Percentiles rank a stretch among this genome's conserved stretches.
phyloP scores from a whole-genome alignment of 441 rosid genomes.

The Erodium texanum region DNA sequence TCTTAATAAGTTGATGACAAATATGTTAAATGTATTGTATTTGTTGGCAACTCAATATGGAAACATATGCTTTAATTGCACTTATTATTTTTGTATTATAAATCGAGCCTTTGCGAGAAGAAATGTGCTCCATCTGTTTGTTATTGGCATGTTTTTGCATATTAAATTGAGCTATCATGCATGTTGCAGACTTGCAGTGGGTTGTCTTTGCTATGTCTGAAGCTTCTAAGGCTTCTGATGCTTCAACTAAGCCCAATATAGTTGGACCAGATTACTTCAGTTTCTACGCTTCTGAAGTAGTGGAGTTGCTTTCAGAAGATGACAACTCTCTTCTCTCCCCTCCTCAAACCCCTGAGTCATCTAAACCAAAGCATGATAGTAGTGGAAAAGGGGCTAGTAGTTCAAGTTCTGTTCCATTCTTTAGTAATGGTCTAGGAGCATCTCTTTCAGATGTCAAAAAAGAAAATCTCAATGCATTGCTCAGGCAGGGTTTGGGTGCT shows the following conservation, averaged over 20 bases:
- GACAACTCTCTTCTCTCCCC: slow-evolving; percentile 22
- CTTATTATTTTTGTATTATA: no score
- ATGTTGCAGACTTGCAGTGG: not conserved
- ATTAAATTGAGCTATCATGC: no score
- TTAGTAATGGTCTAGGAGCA: slow-evolving; percentile 24
- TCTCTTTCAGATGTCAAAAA: slow-evolving; percentile 33
- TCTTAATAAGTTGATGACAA: no score
- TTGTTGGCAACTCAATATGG: no score
- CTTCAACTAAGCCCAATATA: slow-evolving; percentile 18
- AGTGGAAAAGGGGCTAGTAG: not conserved
- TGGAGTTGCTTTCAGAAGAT: slow-evolving; percentile 26
- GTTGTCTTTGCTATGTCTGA: slow-evolving; percentile 20
- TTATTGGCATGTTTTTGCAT: no score
- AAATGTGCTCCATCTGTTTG: no score
- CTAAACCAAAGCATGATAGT: slow-evolving; percentile 11
- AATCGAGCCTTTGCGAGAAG: no score
- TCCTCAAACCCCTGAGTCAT: not conserved
- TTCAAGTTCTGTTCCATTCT: slow-evolving; percentile 16
- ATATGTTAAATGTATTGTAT: no score
- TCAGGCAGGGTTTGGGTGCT: slow-evolving; percentile 27
- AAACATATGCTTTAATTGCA: no score
- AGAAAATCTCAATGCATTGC: slow-evolving; percentile 32
- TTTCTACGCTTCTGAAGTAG: slow-evolving; percentile 30
- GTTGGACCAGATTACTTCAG: slow-evolving; percentile 41
- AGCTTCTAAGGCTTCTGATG: slow-evolving; percentile 17